A percentile compares a stretch with the other conserved stretches of the same genome.
Conservation (phyloP, 192 early-diverging fungal genomes). For the Jimgerdemannia flammicorona region DNA sequence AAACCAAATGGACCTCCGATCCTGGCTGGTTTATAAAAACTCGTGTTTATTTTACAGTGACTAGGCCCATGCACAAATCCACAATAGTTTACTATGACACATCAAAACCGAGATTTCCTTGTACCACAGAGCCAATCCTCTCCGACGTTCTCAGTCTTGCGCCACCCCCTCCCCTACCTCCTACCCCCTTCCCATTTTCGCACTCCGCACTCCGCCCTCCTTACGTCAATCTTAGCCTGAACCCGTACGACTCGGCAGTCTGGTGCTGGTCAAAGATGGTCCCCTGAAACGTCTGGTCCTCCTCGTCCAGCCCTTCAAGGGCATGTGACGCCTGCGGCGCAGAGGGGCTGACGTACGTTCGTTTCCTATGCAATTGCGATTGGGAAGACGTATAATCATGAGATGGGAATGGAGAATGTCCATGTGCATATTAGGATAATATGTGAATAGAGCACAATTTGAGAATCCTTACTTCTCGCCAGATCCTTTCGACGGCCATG, state of each 20-base stretch:
- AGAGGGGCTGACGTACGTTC: conserved; percentile 42
- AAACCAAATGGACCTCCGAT: too few species aligned
- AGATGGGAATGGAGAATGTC: too few species aligned
- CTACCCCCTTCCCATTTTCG: too few species aligned
- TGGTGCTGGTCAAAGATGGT: conserved; percentile 47
- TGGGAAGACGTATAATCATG: not conserved
- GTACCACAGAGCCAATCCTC: too few species aligned
- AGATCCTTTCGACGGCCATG: conserved; percentile 76
- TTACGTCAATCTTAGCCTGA: conserved; percentile 41
- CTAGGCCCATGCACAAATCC: not conserved
- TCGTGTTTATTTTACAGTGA: not conserved
- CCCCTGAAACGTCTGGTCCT: conserved; percentile 27
- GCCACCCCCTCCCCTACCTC: too few species aligned
- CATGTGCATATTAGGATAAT: not conserved
- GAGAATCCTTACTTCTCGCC: conserved; percentile 46
- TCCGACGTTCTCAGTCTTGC: too few species aligned
- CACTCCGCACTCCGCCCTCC: too few species aligned
- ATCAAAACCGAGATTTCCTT: too few species aligned
- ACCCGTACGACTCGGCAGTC: conserved; percentile 50
- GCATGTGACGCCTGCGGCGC: conserved; percentile 59
- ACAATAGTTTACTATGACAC: too few species aligned
- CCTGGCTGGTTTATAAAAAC: not conserved
- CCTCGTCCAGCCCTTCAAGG: conserved; percentile 41
- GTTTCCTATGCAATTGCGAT: conserved; percentile 12
- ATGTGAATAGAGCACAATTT: too few species aligned